These are phyloP conservation scores for Cyphellophora europaea DNA, from an alignment of 2,329 filamentous ascomycete genomes.

Conservation along the genomic window DNA sequence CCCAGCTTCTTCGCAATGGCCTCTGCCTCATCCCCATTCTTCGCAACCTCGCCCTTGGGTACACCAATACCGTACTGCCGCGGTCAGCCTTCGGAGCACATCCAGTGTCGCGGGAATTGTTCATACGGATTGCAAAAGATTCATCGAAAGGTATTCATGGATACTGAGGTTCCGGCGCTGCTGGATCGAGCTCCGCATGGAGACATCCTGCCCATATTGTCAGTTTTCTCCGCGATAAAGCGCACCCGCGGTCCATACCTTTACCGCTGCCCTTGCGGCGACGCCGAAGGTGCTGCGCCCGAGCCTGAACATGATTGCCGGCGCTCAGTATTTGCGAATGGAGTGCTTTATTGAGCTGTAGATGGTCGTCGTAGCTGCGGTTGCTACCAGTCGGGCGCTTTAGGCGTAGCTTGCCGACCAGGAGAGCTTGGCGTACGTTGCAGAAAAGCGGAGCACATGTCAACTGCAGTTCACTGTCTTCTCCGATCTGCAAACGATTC, in stretches of 20 bases:
- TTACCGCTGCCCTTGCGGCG: slow-evolving; percentile 11
- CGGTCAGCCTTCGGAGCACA: too few relatives aligned
- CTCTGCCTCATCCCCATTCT: slow-evolving; percentile 78
- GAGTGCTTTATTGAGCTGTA: too few relatives aligned
- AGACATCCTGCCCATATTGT: slow-evolving; percentile 39
- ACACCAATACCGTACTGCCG: slow-evolving; percentile 88
- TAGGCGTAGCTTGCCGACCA: background rate
- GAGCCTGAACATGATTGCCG: slow-evolving; percentile 18
- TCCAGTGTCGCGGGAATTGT: too few relatives aligned
- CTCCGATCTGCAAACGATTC: too few relatives aligned
- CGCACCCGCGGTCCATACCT: background rate
- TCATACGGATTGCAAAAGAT: slow-evolving; percentile 64
- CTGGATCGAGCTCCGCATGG: slow-evolving; percentile 48
- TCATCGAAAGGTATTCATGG: slow-evolving; percentile 95
- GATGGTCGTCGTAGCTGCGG: too few relatives aligned
- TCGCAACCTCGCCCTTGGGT: slow-evolving; percentile 80
- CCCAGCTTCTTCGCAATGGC: slow-evolving; percentile 81
- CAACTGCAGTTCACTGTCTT: too few relatives aligned
- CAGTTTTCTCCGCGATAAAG: too few relatives aligned
- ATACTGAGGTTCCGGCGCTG: slow-evolving; percentile 88
- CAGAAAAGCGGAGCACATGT: too few relatives aligned
- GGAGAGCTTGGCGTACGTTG: background rate
- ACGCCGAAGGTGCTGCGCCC: slow-evolving; percentile 17
- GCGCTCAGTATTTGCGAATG: too few relatives aligned
- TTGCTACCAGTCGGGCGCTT: too few relatives aligned